These are phyloP conservation scores for Tricholoma flavovirens DNA, from an alignment of 768 basidiomycete species.

Conservation along the genomic window DNA sequence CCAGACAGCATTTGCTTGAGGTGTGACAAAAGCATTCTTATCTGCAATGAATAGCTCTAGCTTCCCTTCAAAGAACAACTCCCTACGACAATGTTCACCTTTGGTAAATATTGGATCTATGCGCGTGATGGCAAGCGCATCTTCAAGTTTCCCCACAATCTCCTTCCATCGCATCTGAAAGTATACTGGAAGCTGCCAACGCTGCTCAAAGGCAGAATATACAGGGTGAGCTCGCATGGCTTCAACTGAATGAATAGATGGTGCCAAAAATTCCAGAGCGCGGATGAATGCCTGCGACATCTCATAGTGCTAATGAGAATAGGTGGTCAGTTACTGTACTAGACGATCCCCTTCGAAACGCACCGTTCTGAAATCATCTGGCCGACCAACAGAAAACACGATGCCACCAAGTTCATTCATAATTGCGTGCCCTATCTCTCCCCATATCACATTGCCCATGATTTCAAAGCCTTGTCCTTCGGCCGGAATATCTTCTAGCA, in stretches of 20 bases:
- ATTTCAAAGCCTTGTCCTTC: slow-evolving; percentile 63
- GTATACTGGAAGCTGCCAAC: slow-evolving; percentile 96
- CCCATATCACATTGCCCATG: slow-evolving; percentile 85
- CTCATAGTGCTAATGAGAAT: slow-evolving; percentile 63
- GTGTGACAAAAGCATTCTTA: slow-evolving; percentile 41
- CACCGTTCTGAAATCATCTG: slow-evolving; percentile 86
- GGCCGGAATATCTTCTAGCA: background rate
- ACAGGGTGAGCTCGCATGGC: slow-evolving; percentile 68
- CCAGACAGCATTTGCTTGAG: slow-evolving; percentile 67
- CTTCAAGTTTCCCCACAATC: slow-evolving; percentile 74
- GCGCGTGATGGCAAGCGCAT: slow-evolving; percentile 40
- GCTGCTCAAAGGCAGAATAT: slow-evolving; percentile 66
- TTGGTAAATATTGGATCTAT: slow-evolving; percentile 36
- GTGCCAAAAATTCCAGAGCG: slow-evolving; percentile 77
- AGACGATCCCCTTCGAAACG: slow-evolving; percentile 10
- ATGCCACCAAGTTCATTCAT: slow-evolving; percentile 78
- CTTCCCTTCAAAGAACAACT: background rate
- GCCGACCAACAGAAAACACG: slow-evolving; percentile 89
- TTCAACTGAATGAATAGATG: slow-evolving; percentile 63
- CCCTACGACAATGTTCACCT: slow-evolving; percentile 36
- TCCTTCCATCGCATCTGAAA: slow-evolving; percentile 98
- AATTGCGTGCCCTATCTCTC: slow-evolving; percentile 72
- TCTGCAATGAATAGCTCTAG: slow-evolving; percentile 15
- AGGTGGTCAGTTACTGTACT: background rate
- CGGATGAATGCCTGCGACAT: slow-evolving; percentile 78